These are phyloP conservation scores for Davidsoniella virescens DNA, from an alignment of 2,329 filamentous ascomycete genomes.

Conservation along the genomic window DNA sequence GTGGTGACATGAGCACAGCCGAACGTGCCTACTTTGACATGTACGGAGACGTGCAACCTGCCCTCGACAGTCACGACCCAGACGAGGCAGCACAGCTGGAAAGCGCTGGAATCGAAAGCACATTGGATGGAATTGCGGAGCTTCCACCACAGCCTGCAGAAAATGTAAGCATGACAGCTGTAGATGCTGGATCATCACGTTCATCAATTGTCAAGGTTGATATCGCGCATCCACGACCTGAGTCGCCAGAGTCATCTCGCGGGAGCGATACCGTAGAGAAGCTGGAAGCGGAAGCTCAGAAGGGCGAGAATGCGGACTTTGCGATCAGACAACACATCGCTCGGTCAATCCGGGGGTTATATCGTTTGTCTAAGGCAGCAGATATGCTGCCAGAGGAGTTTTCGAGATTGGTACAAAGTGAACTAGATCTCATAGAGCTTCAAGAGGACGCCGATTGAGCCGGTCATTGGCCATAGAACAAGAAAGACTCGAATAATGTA, in stretches of 20 bases:
- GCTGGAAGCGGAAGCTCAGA: slow-evolving; percentile 38
- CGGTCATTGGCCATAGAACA: too few species aligned
- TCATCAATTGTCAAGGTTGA: slow-evolving; percentile 16
- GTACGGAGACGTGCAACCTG: slow-evolving; percentile 64
- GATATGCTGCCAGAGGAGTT: slow-evolving; percentile 65
- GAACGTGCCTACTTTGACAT: slow-evolving; percentile 63
- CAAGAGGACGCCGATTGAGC: slow-evolving; percentile 39
- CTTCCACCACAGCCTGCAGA: background rate
- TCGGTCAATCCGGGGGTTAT: slow-evolving; percentile 62
- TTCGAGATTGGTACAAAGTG: slow-evolving; percentile 51
- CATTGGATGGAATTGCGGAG: slow-evolving; percentile 17
- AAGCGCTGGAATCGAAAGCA: slow-evolving; percentile 23
- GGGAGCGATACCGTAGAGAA: slow-evolving; percentile 43
- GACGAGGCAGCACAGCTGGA: slow-evolving; percentile 33
- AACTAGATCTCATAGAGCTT: slow-evolving; percentile 53
- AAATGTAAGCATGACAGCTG: background rate
- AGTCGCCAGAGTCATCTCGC: slow-evolving; percentile 41
- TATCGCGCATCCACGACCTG: slow-evolving; percentile 40
- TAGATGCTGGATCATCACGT: background rate
- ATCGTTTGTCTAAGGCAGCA: slow-evolving; percentile 49
- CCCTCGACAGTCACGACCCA: slow-evolving; percentile 68
- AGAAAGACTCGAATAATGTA: too few species aligned
- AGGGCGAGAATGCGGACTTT: slow-evolving; percentile 48
- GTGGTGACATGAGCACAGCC: slow-evolving; percentile 21
- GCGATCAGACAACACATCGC: slow-evolving; percentile 67